A percentile compares a stretch with the other conserved stretches of the same genome.
Conservation (phyloP, 1,284 basidiomycete genomes). For the Pseudozyma thailandica region DNA sequence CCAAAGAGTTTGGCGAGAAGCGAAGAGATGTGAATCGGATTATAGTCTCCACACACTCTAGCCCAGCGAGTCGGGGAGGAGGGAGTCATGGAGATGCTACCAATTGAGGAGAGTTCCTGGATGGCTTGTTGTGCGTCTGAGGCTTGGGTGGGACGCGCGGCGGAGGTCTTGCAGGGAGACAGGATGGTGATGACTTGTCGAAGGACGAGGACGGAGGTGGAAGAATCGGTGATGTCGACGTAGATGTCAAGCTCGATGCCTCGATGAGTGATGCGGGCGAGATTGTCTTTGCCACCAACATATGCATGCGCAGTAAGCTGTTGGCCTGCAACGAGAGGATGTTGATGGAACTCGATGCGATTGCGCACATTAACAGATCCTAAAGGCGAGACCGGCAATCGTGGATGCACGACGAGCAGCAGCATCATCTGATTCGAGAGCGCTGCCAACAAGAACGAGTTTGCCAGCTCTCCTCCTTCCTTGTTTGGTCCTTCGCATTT, state of each 20-base stretch:
- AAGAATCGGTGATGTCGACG: constrained; percentile 13
- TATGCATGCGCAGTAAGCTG: constrained; percentile 12
- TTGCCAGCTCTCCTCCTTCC: background rate
- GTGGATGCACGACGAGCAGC: constrained; percentile 30
- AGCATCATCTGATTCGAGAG: constrained; percentile 37
- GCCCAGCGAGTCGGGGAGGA: constrained; percentile 10
- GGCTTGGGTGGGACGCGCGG: background rate
- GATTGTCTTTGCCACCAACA: constrained; percentile 17
- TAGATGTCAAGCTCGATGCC: constrained; percentile 33
- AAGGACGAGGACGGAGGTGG: constrained; percentile 2
- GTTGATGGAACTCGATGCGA: constrained; percentile 16
- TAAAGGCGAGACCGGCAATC: constrained; percentile 22
- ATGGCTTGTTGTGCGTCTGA: too few relatives aligned
- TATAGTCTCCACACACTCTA: constrained; percentile 27
- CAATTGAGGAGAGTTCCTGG: background rate
- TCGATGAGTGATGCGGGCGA: constrained; percentile 11
- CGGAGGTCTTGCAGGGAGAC: constrained; percentile 8
- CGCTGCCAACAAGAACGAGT: constrained; percentile 19
- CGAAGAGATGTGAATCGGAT: constrained; percentile 30
- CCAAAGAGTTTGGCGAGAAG: constrained; percentile 23
- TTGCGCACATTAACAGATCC: constrained; percentile 37
- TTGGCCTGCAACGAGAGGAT: background rate
- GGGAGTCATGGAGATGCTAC: constrained; percentile 2
- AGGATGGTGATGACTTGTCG: constrained; percentile 32
- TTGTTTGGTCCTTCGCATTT: background rate